Evolutionary conservation across 495 filamentous ascomycete species (phyloP).

Genomic region (Glarea lozoyensis): DNA sequence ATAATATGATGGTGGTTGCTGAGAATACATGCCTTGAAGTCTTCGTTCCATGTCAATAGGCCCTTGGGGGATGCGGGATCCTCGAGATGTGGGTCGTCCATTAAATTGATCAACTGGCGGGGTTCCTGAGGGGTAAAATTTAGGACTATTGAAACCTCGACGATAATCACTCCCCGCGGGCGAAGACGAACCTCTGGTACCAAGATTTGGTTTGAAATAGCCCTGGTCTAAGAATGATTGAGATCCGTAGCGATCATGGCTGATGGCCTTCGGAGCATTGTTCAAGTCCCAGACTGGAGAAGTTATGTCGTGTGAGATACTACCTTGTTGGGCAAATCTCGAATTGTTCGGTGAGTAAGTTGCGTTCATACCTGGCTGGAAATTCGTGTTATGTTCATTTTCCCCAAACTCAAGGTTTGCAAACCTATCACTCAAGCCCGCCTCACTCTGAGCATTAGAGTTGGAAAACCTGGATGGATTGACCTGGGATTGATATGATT

Average conservation of each 20-base stretch:
- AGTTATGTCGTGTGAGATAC: conserved; percentile 5
- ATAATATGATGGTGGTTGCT: conserved; percentile 16
- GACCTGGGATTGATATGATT: conserved; percentile 7
- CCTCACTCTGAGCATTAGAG: conserved; percentile 9
- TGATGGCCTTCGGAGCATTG: conserved; percentile 8
- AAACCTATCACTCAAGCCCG: conserved; percentile 17
- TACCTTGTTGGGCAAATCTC: conserved; percentile 9
- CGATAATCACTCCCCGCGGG: conserved; percentile 45
- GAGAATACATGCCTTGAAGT: conserved; percentile 24
- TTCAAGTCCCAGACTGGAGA: conserved; percentile 14
- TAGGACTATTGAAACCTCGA: conserved; percentile 44
- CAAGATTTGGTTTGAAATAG: conserved; percentile 25
- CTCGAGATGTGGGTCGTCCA: conserved; percentile 15
- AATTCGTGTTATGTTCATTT: conserved; percentile 4
- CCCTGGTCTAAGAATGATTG: conserved; percentile 19
- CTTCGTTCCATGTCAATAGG: conserved; percentile 14
- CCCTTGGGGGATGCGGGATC: conserved; percentile 15
- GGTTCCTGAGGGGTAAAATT: conserved; percentile 32
- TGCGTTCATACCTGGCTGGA: conserved; percentile 4
- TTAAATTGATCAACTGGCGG: conserved; percentile 28
- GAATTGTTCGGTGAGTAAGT: conserved; percentile 13
- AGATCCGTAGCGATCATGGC: conserved; percentile 10
- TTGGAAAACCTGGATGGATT: conserved; percentile 15
- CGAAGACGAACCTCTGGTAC: conserved; percentile 29
- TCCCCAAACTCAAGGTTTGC: conserved; percentile 13